A percentile compares a stretch with the other conserved stretches of the same genome.
Evolutionary conservation across 768 basidiomycete species (phyloP).

Genomic region (Tylopilus vinaceipallidus): DNA sequence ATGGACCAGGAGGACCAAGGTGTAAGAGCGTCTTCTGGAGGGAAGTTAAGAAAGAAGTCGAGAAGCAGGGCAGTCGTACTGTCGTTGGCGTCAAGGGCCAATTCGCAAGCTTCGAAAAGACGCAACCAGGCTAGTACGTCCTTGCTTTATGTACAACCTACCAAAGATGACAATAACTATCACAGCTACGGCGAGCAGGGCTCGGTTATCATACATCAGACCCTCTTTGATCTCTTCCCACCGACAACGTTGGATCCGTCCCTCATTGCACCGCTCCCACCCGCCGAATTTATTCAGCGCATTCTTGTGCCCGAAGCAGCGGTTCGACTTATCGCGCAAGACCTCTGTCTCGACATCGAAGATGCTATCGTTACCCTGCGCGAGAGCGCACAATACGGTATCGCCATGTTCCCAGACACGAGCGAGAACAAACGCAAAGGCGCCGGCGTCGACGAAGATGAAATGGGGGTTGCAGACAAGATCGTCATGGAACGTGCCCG

Average conservation of each 20-base stretch:
- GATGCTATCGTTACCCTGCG: constrained; percentile 59
- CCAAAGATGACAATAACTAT: not conserved
- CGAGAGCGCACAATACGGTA: constrained; percentile 81
- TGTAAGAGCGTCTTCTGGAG: constrained; percentile 63
- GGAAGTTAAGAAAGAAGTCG: constrained; percentile 61
- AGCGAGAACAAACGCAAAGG: constrained; percentile 28
- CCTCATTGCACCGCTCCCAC: constrained; percentile 62
- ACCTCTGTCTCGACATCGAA: constrained; percentile 48
- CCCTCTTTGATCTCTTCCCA: constrained; percentile 74
- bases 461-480: constrained; percentile 35
- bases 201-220: constrained; percentile 75
- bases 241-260: constrained; percentile 51
- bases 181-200: constrained; percentile 84
- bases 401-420: constrained; percentile 74
- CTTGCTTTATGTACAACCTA: not conserved
- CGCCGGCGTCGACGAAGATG: constrained; percentile 36
- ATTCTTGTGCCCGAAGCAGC: constrained; percentile 91
- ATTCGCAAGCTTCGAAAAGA: constrained; percentile 75
- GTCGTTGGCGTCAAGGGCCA: constrained; percentile 71
- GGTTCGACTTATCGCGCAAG: constrained; percentile 76
- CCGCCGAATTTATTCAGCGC: constrained; percentile 75
- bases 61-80: constrained; percentile 61
- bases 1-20: constrained; percentile 25
- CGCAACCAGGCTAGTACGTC: constrained; percentile 88
- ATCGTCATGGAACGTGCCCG: constrained; percentile 46